Percentiles rank a stretch among this genome's conserved stretches.
Conservation (phyloP, 1,139 yeast genomes). For the Scheffersomyces quercinus region DNA sequence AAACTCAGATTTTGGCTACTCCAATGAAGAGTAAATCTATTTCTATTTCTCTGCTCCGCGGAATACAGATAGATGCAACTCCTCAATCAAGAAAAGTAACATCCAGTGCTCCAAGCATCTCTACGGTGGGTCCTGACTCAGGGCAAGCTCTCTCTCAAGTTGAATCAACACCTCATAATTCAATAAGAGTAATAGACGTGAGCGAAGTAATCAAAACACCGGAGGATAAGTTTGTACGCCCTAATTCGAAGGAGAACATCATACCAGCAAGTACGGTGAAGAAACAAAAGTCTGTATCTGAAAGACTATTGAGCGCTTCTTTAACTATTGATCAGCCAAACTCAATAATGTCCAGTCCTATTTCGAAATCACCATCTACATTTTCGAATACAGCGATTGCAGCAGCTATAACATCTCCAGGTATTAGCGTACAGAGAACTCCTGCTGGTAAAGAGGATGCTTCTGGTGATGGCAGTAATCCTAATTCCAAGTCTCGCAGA, state of each 20-base stretch:
- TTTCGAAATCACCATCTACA: background rate
- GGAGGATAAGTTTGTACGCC: slow-evolving; percentile 5
- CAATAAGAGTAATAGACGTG: slow-evolving; percentile 4
- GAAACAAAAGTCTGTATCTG: background rate
- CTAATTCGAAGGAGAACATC: background rate
- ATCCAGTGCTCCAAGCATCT: too few species aligned
- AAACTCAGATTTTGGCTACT: slow-evolving; percentile 31
- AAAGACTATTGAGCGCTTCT: background rate
- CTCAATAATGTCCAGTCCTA: background rate
- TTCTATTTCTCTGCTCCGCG: background rate
- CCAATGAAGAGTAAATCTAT: slow-evolving; percentile 18
- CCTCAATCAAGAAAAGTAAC: too few species aligned
- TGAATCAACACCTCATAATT: slow-evolving; percentile 11
- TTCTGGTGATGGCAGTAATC: too few species aligned
- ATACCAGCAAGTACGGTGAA: background rate
- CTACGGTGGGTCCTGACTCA: too few species aligned
- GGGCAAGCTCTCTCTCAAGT: slow-evolving; percentile 4
- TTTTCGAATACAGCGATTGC: too few species aligned
- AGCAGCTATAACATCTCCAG: background rate
- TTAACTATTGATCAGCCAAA: background rate
- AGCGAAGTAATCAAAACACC: slow-evolving; percentile 8
- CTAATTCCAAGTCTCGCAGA: slow-evolving; percentile 5
- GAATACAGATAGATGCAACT: background rate
- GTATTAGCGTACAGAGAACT: background rate
- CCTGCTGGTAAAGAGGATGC: too few species aligned